These are phyloP conservation scores for Fusarium tricinctum DNA, from an alignment of 2,329 filamentous ascomycete species.

Conservation along the genomic window DNA sequence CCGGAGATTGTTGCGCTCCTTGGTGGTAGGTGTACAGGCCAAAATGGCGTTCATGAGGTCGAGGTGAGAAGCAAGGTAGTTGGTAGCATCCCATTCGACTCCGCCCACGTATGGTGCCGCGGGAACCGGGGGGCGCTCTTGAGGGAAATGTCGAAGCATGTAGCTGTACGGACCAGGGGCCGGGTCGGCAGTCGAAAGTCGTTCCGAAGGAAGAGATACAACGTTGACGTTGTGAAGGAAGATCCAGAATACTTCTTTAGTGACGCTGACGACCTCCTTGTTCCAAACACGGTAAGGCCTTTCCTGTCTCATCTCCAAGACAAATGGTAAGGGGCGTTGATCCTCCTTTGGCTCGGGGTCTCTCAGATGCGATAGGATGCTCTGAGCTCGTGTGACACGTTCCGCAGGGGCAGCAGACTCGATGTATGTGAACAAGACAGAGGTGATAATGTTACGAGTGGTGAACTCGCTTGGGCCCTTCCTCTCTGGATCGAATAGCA, in stretches of 20 bases:
- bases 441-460: slow-evolving; percentile 90
- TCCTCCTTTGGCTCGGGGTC: slow-evolving; percentile 84
- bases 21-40: slow-evolving; percentile 78
- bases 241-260: slow-evolving; percentile 99
- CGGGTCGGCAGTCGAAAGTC: slow-evolving; percentile 51
- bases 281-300: slow-evolving; percentile 95
- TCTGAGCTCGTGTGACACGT: slow-evolving; percentile 76
- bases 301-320: slow-evolving; percentile 87
- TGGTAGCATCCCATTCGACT: slow-evolving; percentile 98
- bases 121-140: slow-evolving; percentile 88
- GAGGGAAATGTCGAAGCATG: slow-evolving; percentile 82
- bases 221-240: slow-evolving; percentile 96
- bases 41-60: slow-evolving; percentile 93
- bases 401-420: slow-evolving; percentile 74
- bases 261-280: slow-evolving; percentile 91
- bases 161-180: slow-evolving; percentile 65
- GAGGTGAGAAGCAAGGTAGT: slow-evolving; percentile 92
- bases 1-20: slow-evolving; percentile 84
- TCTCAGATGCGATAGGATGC: slow-evolving; percentile 83
- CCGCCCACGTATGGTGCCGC: slow-evolving; percentile 96
- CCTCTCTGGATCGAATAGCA: slow-evolving; percentile 98
- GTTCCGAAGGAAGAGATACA: slow-evolving; percentile 72
- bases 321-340: slow-evolving; percentile 84
- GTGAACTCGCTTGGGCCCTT: slow-evolving; percentile 98
- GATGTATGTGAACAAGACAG: slow-evolving; percentile 89